These are phyloP conservation scores for Phalaenopsis aphrodite DNA, from an alignment of 106 monocot genomes.

Conservation along the genomic window DNA sequence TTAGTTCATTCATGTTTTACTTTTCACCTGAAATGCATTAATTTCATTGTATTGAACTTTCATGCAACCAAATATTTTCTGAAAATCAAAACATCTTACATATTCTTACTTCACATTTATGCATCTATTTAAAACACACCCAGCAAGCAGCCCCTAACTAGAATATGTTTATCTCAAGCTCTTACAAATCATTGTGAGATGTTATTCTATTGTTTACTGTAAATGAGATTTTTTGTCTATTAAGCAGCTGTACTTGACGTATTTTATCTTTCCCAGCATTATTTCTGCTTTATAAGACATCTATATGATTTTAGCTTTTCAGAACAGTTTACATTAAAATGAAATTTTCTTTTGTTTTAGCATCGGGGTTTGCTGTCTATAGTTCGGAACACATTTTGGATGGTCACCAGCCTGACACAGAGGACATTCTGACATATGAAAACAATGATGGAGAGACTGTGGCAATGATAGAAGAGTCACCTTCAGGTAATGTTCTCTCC, in stretches of 20 bases:
- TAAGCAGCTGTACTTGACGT: background rate
- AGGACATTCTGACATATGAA: conserved; percentile 16
- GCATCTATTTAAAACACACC: background rate
- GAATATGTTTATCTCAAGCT: background rate
- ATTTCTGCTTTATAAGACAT: background rate
- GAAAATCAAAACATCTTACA: background rate
- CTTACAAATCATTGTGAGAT: background rate
- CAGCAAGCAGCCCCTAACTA: background rate
- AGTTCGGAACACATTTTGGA: conserved; percentile 11
- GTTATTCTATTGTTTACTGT: background rate
- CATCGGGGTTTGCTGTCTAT: conserved; percentile 14
- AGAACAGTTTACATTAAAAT: background rate
- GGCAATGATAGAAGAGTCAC: conserved; percentile 23
- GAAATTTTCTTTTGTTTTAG: conserved; percentile 5
- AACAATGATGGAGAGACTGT: conserved; percentile 21
- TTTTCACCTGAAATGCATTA: no score
- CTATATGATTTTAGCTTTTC: background rate
- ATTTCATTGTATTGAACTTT: no score
- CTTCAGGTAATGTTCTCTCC: conserved; percentile 11
- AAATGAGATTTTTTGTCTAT: background rate
- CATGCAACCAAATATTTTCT: no score
- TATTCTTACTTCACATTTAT: background rate
- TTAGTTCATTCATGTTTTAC: no score
- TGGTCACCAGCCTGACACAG: conserved; percentile 16
- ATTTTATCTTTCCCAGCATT: background rate